A percentile compares a stretch with the other conserved stretches of the same genome.
phyloP scores from a whole-genome alignment of 2,329 filamentous ascomycete genomes.

The Karstenula rhodostoma region DNA sequence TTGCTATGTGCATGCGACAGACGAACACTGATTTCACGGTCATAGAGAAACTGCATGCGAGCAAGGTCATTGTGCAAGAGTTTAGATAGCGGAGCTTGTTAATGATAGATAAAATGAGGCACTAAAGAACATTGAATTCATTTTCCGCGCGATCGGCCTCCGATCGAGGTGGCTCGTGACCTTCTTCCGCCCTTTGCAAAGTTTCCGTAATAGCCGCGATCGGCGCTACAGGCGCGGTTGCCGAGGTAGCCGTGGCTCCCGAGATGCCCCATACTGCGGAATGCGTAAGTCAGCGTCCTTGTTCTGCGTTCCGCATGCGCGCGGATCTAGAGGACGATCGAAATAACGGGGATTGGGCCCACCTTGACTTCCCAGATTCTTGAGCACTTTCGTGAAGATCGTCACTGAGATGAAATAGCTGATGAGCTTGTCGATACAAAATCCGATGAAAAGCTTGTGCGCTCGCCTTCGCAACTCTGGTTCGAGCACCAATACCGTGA shows the following conservation, averaged over 20 bases:
- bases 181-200: conserved; percentile 11
- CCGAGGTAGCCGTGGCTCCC: conserved; percentile 4
- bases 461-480: conserved; percentile 2
- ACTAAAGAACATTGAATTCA: conserved; percentile 1
- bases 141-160: not conserved
- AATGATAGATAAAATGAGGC: not conserved
- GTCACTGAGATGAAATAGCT: conserved; percentile 2
- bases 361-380: conserved; percentile 13
- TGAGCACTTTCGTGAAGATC: conserved; percentile 7
- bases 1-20: conserved; percentile 12
- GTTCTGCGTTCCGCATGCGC: not conserved
- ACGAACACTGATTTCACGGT: conserved; percentile 6
- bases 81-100: conserved; percentile 4
- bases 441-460: conserved; percentile 7
- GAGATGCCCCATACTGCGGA: conserved; percentile 11
- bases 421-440: conserved; percentile 10
- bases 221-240: not conserved
- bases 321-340: not conserved
- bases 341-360: not conserved
- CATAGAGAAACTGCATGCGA: not conserved
- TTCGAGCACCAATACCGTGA: not conserved
- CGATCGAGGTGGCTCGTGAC: not conserved
- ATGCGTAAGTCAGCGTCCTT: not conserved
- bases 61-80: conserved; percentile 6
- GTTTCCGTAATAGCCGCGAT: not conserved